A percentile compares a stretch with the other conserved stretches of the same genome.
These are phyloP conservation scores for Globisporangium okanoganense DNA, from an alignment of 352 stramenopile species.

Conservation along the genomic window DNA sequence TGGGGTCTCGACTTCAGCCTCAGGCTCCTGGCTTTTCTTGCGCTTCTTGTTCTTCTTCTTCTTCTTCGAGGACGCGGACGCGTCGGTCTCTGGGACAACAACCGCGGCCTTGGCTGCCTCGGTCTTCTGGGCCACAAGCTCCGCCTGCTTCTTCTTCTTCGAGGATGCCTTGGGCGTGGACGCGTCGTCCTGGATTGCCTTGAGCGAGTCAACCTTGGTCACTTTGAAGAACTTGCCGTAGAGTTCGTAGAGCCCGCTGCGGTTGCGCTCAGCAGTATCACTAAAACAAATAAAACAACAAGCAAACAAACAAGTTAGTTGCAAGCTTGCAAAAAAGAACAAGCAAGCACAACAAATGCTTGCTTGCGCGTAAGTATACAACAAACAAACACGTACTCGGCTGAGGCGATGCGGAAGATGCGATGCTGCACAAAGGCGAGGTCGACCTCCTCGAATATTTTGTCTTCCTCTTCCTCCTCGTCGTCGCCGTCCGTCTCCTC, in stretches of 20 bases:
- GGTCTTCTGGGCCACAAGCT: constrained; percentile 6
- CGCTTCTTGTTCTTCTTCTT: constrained; percentile 46
- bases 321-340: too few species aligned
- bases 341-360: too few species aligned
- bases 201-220: constrained; percentile 77
- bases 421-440: constrained; percentile 70
- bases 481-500: constrained; percentile 49
- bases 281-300: constrained; percentile 16
- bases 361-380: not conserved
- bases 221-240: constrained; percentile 69
- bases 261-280: constrained; percentile 77
- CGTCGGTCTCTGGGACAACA: not conserved
- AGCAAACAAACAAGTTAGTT: not conserved
- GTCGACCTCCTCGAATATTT: constrained; percentile 64
- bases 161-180: constrained; percentile 18
- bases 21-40: constrained; percentile 25
- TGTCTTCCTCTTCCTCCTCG: constrained; percentile 44
- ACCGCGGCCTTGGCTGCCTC: too few species aligned
- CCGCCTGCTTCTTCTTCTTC: constrained; percentile 17
- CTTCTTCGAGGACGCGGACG: constrained; percentile 18
- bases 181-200: constrained; percentile 41
- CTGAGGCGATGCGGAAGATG: constrained; percentile 73
- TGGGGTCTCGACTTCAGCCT: not conserved
- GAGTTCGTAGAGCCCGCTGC: constrained; percentile 67
- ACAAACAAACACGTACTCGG: constrained; percentile 36